Evolutionary conservation across 2,329 filamentous ascomycete species (phyloP), one percentile per base, ranked within the genome.

Genomic region (Didymella exigua): DNA sequence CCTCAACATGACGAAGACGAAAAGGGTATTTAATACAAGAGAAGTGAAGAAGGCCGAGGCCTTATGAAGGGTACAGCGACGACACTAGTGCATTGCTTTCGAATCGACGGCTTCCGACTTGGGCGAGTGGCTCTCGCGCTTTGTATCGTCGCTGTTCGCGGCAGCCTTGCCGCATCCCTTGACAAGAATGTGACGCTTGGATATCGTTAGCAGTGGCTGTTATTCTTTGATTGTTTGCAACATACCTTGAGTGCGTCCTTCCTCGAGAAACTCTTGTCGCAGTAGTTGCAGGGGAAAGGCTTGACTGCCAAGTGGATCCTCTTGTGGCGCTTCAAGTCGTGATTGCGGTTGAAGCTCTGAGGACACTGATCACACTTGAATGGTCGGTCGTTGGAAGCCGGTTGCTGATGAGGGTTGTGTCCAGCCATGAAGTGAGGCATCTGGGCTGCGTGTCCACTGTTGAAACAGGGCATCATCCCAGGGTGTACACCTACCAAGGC

Each of bases 171-270:
- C 86, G 67, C 86, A 88, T 43, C 86, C 86, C 73, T 88, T 88
- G 63, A 88, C 86, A 13, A 88, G 80, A 59, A 87, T 85, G 72
- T 88, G 86, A 72, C 86, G 80, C 86, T 88, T 44, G 27, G 3
- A 2, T 1, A 16, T 4, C 9, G 38, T 66, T 47, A 61, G 55
- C 24, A 45, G 24, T 24, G 4, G 29, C 14, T 85, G 23, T 5
- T 11, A 78, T 83, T 9, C 2, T 5, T 48, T 5, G 6, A 10
- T 3, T 4, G 27, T 16, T 34, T 10, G 2, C 13, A 37, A 78
- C 85, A 67, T 79, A 98, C 95, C 90, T 98, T 98, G 26, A 99
- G 80, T 9, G 95, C 95, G 76, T 98, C 95, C 74, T 98, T 98
- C 56, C 95, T 84, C 3, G 93, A 97, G 70, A 99, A 99, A 72